phyloP scores from a whole-genome alignment of 495 filamentous ascomycete genomes.

The Physcia stellaris region DNA sequence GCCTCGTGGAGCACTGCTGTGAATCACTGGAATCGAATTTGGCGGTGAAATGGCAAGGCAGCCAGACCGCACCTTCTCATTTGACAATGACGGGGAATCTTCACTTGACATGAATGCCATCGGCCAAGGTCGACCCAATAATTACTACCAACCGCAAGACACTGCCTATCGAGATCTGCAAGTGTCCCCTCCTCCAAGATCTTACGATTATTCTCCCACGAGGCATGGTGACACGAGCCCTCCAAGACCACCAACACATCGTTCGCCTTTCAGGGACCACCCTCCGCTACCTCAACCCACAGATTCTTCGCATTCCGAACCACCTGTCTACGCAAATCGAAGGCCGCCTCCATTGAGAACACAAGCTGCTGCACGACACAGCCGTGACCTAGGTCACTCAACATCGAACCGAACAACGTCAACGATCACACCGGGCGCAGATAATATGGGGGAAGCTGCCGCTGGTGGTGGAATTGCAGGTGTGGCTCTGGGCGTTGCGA shows the following conservation, averaged over 20 bases:
- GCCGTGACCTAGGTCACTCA: constrained; percentile 16
- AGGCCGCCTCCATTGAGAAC: no score
- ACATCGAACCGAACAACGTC: constrained; percentile 27
- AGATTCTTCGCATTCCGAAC: constrained; percentile 12
- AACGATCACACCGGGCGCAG: constrained; percentile 55
- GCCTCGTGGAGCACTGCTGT: no score
- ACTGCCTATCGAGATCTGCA: constrained; percentile 14
- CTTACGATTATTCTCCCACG: constrained; percentile 13
- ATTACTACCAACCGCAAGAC: constrained; percentile 6
- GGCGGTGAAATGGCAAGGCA: no score
- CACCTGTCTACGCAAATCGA: no score
- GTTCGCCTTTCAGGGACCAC: constrained; percentile 1
- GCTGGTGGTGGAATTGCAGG: constrained; percentile 67
- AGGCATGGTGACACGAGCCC: constrained; percentile 15
- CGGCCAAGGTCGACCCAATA: constrained; percentile 1
- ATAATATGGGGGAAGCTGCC: constrained; percentile 59
- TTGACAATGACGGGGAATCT: constrained; percentile 12
- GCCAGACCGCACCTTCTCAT: constrained; percentile 14
- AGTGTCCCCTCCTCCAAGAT: constrained; percentile 14
- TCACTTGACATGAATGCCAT: constrained; percentile 8
- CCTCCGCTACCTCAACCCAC: constrained; percentile 9
- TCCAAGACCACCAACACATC: constrained; percentile 9
- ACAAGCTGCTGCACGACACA: constrained; percentile 9
- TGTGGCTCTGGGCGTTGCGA: constrained; percentile 61
- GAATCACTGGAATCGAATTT: no score